Percentiles rank a stretch among this genome's conserved stretches.
phyloP scores from a whole-genome alignment of 75 land plant species.

The Ceratopteris richardii region DNA sequence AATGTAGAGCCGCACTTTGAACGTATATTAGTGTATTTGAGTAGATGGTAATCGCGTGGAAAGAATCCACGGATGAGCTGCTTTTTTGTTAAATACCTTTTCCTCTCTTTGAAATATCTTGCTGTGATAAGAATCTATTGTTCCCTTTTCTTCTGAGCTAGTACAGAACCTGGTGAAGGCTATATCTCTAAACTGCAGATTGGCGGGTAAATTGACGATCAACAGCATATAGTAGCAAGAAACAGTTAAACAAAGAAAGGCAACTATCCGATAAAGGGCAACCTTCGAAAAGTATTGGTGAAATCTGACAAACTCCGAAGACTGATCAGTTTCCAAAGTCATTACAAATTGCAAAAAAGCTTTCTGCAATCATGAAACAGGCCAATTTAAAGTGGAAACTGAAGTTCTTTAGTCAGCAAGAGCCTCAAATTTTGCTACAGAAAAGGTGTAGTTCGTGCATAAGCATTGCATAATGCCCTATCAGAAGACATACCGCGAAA shows the following conservation, averaged over 20 bases:
- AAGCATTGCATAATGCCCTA: too few relatives aligned
- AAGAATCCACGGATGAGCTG: too few relatives aligned
- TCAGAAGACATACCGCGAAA: not conserved
- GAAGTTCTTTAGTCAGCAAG: too few relatives aligned
- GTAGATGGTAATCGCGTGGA: too few relatives aligned
- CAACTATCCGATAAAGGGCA: too few relatives aligned
- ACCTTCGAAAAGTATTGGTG: conserved; percentile 1
- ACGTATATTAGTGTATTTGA: too few relatives aligned
- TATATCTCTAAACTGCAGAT: conserved; percentile 1
- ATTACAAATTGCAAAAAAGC: not conserved
- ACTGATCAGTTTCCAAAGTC: not conserved
- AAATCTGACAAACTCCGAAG: not conserved
- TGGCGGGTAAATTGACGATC: too few relatives aligned
- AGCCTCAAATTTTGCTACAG: not conserved
- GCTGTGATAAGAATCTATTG: not conserved
- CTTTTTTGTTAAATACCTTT: not conserved
- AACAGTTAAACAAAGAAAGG: too few relatives aligned
- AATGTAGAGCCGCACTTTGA: too few relatives aligned
- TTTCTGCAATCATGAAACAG: too few relatives aligned
- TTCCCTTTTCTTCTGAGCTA: conserved; percentile 3
- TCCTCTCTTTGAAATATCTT: conserved; percentile 2
- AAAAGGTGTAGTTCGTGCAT: not conserved
- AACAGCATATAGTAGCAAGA: too few relatives aligned
- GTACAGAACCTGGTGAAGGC: not conserved
- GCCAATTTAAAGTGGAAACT: too few relatives aligned